phyloP scores from a whole-genome alignment of 2,329 filamentous ascomycete genomes.

The Colletotrichum incanum region DNA sequence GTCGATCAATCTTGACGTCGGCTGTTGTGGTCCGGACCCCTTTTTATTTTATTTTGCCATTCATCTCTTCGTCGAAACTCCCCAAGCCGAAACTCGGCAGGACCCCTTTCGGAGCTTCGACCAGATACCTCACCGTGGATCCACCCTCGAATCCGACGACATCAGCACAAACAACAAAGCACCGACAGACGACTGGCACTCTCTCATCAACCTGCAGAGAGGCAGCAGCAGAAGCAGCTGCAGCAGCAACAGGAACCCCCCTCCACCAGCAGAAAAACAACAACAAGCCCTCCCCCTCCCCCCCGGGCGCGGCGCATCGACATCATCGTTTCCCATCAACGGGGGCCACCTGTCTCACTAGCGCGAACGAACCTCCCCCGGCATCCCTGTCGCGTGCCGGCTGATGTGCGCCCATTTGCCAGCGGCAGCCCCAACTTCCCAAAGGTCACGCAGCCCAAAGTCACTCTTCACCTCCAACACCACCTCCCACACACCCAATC shows the following conservation, averaged over 20 bases:
- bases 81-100: neutral
- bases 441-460: slow-evolving; percentile 37
- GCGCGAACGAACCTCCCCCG: slow-evolving; percentile 44
- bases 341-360: slow-evolving; percentile 44
- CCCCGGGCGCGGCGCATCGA: slow-evolving; percentile 41
- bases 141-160: neutral
- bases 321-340: slow-evolving; percentile 43
- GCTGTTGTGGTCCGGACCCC: neutral
- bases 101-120: neutral
- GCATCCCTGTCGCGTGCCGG: slow-evolving; percentile 43
- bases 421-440: slow-evolving; percentile 41
- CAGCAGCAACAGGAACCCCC: neutral
- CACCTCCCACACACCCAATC: slow-evolving; percentile 16
- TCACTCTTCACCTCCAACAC: slow-evolving; percentile 6
- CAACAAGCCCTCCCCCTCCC: neutral
- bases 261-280: neutral
- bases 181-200: neutral
- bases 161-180: neutral
- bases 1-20: neutral
- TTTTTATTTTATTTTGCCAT: neutral
- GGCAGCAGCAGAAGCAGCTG: neutral
- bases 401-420: slow-evolving; percentile 44
- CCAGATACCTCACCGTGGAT: neutral
- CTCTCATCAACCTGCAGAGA: neutral
- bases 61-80: neutral